Percentiles rank a stretch among this genome's conserved stretches.
These are phyloP conservation scores for Polyplosphaeria fusca DNA, from an alignment of 495 filamentous ascomycete genomes.

Conservation along the genomic window DNA sequence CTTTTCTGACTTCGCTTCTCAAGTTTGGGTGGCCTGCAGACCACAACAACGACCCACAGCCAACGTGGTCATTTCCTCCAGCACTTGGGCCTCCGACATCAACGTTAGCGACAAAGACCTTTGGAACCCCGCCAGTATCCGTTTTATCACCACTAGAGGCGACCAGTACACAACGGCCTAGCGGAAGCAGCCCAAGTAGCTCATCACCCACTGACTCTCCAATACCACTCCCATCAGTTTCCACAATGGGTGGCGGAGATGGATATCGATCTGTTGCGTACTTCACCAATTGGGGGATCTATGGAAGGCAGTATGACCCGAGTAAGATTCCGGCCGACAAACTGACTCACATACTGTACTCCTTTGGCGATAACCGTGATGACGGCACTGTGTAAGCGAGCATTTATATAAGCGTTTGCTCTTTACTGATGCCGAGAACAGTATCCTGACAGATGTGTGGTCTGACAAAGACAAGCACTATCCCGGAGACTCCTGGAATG, in stretches of 20 bases:
- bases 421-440: neutral
- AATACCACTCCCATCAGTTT: neutral
- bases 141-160: neutral
- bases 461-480: constrained; percentile 85
- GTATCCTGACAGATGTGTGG: constrained; percentile 72
- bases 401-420: too few relatives aligned
- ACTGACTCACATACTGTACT: constrained; percentile 87
- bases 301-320: constrained; percentile 76
- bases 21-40: neutral
- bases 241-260: constrained; percentile 42
- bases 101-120: neutral
- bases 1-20: neutral
- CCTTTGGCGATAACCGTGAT: constrained; percentile 76
- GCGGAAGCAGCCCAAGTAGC: neutral
- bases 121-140: neutral
- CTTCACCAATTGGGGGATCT: constrained; percentile 85
- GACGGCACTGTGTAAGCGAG: too few relatives aligned
- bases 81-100: neutral
- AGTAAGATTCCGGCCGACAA: constrained; percentile 84
- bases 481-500: constrained; percentile 63
- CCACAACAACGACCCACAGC: neutral
- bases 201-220: neutral
- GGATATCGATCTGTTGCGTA: constrained; percentile 73
- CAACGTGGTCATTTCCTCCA: neutral
- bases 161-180: neutral